These are phyloP conservation scores for Aspergillus sparsus DNA, from an alignment of 495 filamentous ascomycete genomes.

Conservation along the genomic window DNA sequence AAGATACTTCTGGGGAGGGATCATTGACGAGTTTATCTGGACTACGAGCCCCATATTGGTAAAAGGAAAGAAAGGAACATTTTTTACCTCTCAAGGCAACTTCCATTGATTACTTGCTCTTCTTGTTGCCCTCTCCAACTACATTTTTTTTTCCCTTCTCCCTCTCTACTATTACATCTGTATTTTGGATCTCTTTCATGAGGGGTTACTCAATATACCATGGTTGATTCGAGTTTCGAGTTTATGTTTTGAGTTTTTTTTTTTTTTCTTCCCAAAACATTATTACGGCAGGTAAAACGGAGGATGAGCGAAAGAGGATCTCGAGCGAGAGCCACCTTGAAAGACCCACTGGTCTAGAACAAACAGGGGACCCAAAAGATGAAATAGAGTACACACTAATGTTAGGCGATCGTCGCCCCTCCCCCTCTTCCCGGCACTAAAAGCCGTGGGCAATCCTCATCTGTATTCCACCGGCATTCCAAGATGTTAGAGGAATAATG, in stretches of 20 bases:
- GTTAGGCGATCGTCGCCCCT: constrained; percentile 9
- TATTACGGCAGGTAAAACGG: background rate
- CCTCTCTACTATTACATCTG: constrained; percentile 6
- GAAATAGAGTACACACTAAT: constrained; percentile 13
- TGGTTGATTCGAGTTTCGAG: constrained; percentile 10
- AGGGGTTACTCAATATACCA: constrained; percentile 22
- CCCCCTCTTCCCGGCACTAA: constrained; percentile 6
- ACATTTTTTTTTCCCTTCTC: constrained; percentile 13
- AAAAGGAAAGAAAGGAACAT: constrained; percentile 5
- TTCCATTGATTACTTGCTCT: constrained; percentile 2
- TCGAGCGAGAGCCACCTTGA: background rate
- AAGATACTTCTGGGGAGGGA: constrained; percentile 57
- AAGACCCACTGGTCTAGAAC: constrained; percentile 9
- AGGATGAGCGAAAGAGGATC: background rate
- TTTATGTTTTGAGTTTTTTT: constrained; percentile 4
- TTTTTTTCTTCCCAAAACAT: background rate
- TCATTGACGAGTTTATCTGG: constrained; percentile 63
- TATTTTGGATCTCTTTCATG: constrained; percentile 19
- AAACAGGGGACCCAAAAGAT: background rate
- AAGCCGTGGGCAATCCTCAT: constrained; percentile 1
- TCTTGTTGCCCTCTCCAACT: constrained; percentile 17
- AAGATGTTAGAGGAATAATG: constrained; percentile 1
- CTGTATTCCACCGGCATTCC: background rate
- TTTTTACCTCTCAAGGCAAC: background rate
- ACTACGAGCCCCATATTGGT: constrained; percentile 74